Evolutionary conservation across 106 monocot species (phyloP).

Genomic region (Apostasia ramifera): DNA sequence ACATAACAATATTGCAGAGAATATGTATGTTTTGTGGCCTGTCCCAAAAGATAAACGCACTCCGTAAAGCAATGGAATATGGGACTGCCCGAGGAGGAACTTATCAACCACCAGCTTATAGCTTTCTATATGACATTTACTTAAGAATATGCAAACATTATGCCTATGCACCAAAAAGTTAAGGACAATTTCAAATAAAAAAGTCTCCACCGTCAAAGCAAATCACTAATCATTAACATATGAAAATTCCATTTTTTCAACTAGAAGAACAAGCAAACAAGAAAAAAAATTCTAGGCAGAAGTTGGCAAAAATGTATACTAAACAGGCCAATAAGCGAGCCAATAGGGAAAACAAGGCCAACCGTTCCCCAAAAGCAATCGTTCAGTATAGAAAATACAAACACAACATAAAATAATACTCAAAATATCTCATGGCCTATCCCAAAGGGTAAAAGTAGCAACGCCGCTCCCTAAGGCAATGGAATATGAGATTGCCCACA

Average conservation of each 20-base stretch:
- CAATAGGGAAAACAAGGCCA: not conserved
- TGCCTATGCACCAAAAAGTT: constrained; percentile 3
- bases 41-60: constrained; percentile 36
- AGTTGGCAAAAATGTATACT: too few relatives aligned
- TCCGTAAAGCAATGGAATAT: constrained; percentile 51
- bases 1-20: not conserved
- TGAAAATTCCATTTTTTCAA: too few relatives aligned
- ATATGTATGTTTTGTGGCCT: constrained; percentile 43
- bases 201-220: too few relatives aligned
- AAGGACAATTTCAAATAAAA: not conserved
- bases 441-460: constrained; percentile 38
- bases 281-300: too few relatives aligned
- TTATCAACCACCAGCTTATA: constrained; percentile 6
- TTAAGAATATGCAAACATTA: constrained; percentile 13
- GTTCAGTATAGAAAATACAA: too few relatives aligned
- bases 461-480: constrained; percentile 34
- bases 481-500: constrained; percentile 37
- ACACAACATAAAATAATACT: too few relatives aligned
- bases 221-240: too few relatives aligned
- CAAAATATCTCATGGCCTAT: constrained; percentile 40
- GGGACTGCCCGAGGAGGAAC: constrained; percentile 11
- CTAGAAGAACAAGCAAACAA: too few relatives aligned
- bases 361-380: too few relatives aligned
- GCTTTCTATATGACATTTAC: constrained; percentile 6
- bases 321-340: not conserved